Evolutionary conservation across 805 yeast species (phyloP).

Genomic region (Nakazawaea populi): DNA sequence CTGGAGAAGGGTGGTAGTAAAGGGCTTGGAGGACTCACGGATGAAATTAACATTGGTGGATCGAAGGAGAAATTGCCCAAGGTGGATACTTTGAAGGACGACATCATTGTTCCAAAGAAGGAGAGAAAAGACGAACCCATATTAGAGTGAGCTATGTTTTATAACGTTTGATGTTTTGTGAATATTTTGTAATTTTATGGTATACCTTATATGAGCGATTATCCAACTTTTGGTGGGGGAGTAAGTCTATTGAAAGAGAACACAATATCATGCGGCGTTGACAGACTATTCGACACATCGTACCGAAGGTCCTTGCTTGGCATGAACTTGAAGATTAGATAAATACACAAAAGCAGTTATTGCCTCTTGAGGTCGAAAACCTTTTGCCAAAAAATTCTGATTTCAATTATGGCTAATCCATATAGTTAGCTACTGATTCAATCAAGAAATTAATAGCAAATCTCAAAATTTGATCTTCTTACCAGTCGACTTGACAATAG

Average conservation of each 20-base stretch:
- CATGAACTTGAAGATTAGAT: too few species aligned
- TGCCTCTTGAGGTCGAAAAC: too few species aligned
- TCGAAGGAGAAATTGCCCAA: conserved; percentile 10
- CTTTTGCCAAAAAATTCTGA: too few species aligned
- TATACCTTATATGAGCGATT: too few species aligned
- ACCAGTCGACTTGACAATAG: conserved; percentile 87
- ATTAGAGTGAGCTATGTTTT: neutral
- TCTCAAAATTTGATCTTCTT: conserved; percentile 61
- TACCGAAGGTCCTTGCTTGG: too few species aligned
- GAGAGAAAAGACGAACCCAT: neutral
- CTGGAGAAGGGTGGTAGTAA: neutral
- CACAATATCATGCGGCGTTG: too few species aligned
- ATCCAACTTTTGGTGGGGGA: too few species aligned
- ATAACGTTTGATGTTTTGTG: too few species aligned
- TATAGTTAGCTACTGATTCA: conserved; percentile 4
- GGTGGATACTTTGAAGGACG: conserved; percentile 10
- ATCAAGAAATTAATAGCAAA: neutral
- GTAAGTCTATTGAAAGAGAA: too few species aligned
- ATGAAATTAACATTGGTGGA: conserved; percentile 8
- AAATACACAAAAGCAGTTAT: too few species aligned
- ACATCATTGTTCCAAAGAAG: conserved; percentile 12
- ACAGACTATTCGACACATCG: too few species aligned
- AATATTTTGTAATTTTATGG: too few species aligned
- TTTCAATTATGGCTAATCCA: neutral
- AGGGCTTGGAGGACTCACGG: conserved; percentile 1